Percentiles rank a stretch among this genome's conserved stretches.
Evolutionary conservation across 2,329 filamentous ascomycete genomes (phyloP).

Genomic region (Apiospora koreana): DNA sequence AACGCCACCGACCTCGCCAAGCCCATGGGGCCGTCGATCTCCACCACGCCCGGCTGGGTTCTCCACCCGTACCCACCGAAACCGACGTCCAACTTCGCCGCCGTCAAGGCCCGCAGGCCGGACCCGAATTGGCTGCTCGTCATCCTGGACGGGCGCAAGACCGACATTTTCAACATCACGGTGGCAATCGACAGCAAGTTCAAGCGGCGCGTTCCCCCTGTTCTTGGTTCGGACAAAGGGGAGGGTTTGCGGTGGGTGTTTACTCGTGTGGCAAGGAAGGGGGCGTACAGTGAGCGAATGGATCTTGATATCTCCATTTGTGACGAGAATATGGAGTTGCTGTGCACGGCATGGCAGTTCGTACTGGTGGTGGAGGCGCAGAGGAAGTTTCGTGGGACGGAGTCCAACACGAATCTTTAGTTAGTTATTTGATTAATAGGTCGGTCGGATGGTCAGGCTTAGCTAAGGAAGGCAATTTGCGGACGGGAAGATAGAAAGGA

Average conservation of each 20-base stretch:
- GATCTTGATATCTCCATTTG: slow-evolving; percentile 21
- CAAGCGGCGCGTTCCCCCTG: slow-evolving; percentile 16
- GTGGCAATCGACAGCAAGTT: slow-evolving; percentile 20
- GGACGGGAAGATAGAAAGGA: background rate
- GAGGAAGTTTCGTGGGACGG: slow-evolving; percentile 17
- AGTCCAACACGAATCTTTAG: background rate
- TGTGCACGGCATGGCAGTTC: slow-evolving; percentile 16
- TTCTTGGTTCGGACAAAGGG: too few species aligned
- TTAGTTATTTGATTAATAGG: background rate
- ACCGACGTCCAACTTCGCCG: slow-evolving; percentile 35
- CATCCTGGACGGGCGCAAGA: background rate
- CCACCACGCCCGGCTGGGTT: background rate
- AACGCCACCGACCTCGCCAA: background rate
- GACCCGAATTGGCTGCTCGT: background rate
- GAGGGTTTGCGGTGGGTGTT: slow-evolving; percentile 18
- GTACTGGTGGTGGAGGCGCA: slow-evolving; percentile 18
- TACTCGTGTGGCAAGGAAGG: slow-evolving; percentile 16
- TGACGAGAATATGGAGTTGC: slow-evolving; percentile 19
- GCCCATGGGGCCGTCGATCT: background rate
- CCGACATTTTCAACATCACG: background rate
- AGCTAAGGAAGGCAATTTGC: too few species aligned
- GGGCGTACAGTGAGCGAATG: slow-evolving; percentile 21
- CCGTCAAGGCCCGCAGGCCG: slow-evolving; percentile 34
- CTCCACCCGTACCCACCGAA: background rate
- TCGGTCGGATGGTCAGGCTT: background rate